Evolutionary conservation across 805 yeast species (phyloP).

Genomic region (Maudiozyma barnettii): DNA sequence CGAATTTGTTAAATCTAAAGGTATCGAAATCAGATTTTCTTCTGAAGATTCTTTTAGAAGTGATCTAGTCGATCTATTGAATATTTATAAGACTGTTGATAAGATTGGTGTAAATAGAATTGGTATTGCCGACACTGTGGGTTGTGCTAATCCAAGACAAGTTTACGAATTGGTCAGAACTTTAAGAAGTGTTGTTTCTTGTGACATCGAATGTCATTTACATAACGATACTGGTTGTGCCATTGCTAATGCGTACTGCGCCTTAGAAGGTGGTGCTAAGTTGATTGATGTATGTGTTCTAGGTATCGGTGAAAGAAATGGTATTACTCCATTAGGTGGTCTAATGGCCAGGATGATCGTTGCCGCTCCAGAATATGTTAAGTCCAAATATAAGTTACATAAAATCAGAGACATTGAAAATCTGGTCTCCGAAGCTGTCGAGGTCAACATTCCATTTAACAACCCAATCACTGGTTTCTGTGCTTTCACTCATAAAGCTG

Average conservation of each 20-base stretch:
- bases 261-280: conserved; percentile 94
- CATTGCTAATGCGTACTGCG: conserved; percentile 96
- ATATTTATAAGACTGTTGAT: conserved; percentile 93
- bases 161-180: conserved; percentile 95
- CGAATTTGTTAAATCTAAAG: conserved; percentile 93
- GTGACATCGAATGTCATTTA: conserved; percentile 98
- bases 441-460: conserved; percentile 94
- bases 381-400: conserved; percentile 89
- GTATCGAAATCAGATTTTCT: conserved; percentile 92
- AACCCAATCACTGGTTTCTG: conserved; percentile 99
- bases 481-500: conserved; percentile 99
- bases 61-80: conserved; percentile 87
- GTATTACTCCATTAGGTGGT: conserved; percentile 95
- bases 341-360: conserved; percentile 99
- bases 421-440: conserved; percentile 94
- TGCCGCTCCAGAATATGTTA: conserved; percentile 92
- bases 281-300: conserved; percentile 90
- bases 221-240: conserved; percentile 99
- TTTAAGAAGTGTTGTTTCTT: conserved; percentile 81
- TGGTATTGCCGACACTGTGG: conserved; percentile 98
- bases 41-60: conserved; percentile 97
- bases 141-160: conserved; percentile 98
- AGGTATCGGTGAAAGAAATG: conserved; percentile 98
- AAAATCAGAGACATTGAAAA: conserved; percentile 93
- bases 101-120: conserved; percentile 97